A percentile compares a stretch with the other conserved stretches of the same genome.
phyloP scores from a whole-genome alignment of 495 filamentous ascomycete species.

The Penicillium mononematosum region DNA sequence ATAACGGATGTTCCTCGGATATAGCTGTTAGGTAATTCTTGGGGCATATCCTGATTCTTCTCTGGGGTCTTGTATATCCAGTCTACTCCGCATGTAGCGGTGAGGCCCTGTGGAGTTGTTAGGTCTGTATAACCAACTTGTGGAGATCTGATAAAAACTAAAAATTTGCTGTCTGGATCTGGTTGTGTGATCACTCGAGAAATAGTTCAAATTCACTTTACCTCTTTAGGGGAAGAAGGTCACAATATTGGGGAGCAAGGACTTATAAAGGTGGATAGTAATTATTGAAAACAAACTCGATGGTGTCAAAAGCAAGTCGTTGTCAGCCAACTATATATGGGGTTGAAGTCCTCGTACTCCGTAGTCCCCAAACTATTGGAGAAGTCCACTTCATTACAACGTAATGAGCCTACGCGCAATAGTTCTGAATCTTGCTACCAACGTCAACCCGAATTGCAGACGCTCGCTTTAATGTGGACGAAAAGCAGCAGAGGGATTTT shows the following conservation, averaged over 20 bases:
- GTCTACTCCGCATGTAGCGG: slow-evolving; percentile 14
- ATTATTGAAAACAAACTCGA: neutral
- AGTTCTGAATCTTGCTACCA: neutral
- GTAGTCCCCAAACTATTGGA: neutral
- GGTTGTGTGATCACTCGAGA: no score
- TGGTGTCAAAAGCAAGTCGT: neutral
- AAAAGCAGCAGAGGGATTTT: neutral
- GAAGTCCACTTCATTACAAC: neutral
- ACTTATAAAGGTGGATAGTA: neutral
- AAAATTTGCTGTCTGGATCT: neutral
- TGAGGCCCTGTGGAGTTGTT: slow-evolving; percentile 5
- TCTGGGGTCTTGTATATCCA: neutral
- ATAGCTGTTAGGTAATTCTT: neutral
- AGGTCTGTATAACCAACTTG: neutral
- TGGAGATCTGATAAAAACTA: slow-evolving; percentile 9
- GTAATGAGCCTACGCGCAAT: neutral
- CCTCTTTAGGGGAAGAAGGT: neutral
- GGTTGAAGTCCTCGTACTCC: neutral
- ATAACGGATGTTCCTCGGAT: slow-evolving; percentile 3
- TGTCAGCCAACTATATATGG: neutral
- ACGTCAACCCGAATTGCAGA: neutral
- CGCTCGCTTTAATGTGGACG: neutral
- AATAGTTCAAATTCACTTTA: neutral
- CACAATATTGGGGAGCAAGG: neutral
- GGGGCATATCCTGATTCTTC: neutral